Base-by-base conservation (phyloP, 441 rosid species). In the Populus hybrid region DNA sequence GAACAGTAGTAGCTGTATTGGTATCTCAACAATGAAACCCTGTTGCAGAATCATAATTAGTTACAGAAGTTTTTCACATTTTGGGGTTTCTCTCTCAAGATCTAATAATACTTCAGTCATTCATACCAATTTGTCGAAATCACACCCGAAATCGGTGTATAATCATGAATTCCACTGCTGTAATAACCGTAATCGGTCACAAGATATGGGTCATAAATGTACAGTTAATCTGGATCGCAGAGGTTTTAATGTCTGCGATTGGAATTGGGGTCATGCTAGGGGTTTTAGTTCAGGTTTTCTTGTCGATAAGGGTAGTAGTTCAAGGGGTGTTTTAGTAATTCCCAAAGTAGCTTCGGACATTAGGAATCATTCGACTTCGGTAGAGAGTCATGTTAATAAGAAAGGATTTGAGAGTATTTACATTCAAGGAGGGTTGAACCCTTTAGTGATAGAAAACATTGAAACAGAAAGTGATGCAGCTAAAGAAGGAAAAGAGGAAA, bases 21-120 rank as follows among this genome's bases (percentile, higher is more conserved):
- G 90, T 67, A 86, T 92, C 80, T 88, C 92, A 20, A 84, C 89
- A 7, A 85, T 90, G 90, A 95, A 87, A 86, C 99, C 99, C 76
- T 90, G 89, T 81, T 87, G 97, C 86, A 89, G 87, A 86, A 82
- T 90, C 77, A 73, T 90, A 32, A 82, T 91, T 85, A 83, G 92
- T 73, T 88, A 71, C 70, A 88, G 71, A 84, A 84, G 87, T 61
- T 87, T 88, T 66, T 89, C 90, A 12, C 78, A 90, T 72, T 89
- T 87, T 5, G 97, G 97, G 74, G 50, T 77, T 82, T 84, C 88
- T 80, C 73, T 85, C 46, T 71, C 73, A 50, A 90, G 77, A 78
- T 78, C 83, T 35, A 74, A 70, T 35, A 74, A 69, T 20, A 79
- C 24, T 70, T 75, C 83, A 8, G 26, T 61, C 61, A 5, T 70